A percentile compares a stretch with the other conserved stretches of the same genome.
Conservation (phyloP, 2,329 filamentous ascomycete genomes). For the Trichoderma sp. region DNA sequence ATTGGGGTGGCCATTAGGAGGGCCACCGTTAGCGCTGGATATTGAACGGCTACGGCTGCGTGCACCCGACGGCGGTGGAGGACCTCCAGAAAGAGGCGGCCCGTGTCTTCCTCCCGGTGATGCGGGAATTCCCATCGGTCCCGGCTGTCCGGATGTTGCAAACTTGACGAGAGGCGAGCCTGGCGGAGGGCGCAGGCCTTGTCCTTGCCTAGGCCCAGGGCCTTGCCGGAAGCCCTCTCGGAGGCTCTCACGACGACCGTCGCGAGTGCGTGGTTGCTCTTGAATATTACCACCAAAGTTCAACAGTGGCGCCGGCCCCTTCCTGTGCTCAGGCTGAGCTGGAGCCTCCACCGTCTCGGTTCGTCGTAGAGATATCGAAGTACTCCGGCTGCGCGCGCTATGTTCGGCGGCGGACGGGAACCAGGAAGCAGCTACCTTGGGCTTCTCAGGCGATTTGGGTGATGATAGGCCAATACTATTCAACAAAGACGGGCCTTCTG, state of each 20-base stretch:
- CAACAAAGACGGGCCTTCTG: constrained; percentile 60
- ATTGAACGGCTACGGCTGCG: constrained; percentile 37
- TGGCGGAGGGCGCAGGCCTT: constrained; percentile 46
- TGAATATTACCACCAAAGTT: constrained; percentile 66
- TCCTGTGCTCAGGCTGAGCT: constrained; percentile 34
- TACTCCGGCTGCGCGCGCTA: constrained; percentile 41
- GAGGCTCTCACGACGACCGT: constrained; percentile 50
- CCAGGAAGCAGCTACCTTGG: constrained; percentile 40
- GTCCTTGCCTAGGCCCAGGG: constrained; percentile 41
- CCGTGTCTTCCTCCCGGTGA: constrained; percentile 25
- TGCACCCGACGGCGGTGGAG: constrained; percentile 29
- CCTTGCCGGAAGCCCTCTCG: constrained; percentile 45
- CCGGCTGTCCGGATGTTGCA: constrained; percentile 39
- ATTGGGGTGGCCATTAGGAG: not conserved
- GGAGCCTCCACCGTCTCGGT: constrained; percentile 36
- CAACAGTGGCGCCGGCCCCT: constrained; percentile 62
- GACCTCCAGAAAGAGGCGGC: constrained; percentile 7
- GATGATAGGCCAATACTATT: constrained; percentile 43
- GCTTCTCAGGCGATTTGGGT: constrained; percentile 34
- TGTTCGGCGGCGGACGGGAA: constrained; percentile 46
- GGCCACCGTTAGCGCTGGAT: constrained; percentile 28
- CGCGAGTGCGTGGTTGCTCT: constrained; percentile 62
- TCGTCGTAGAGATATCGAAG: constrained; percentile 34
- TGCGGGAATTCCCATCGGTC: constrained; percentile 31
- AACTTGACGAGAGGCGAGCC: constrained; percentile 52